These are phyloP conservation scores for Pythium sukuiense DNA, from an alignment of 352 stramenopile species.

Conservation along the genomic window DNA sequence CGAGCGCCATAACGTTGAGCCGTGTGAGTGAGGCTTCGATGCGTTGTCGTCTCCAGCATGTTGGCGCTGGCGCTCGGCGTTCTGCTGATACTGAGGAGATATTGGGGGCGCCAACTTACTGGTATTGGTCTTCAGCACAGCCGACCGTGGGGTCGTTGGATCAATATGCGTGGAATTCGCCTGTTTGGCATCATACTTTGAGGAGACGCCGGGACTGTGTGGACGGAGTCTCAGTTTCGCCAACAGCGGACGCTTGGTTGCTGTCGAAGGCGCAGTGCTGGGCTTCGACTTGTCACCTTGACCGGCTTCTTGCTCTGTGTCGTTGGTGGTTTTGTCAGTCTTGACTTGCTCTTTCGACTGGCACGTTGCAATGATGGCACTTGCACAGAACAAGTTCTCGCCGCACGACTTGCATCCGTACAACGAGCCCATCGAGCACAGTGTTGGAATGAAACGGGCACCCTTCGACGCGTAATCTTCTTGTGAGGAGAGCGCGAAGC, in stretches of 20 bases:
- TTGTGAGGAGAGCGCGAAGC: constrained; percentile 54
- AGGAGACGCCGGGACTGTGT: constrained; percentile 32
- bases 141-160: constrained; percentile 4
- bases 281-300: background rate
- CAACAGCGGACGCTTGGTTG: constrained; percentile 43
- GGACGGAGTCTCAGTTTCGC: constrained; percentile 56
- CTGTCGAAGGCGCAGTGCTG: background rate
- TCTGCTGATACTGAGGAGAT: constrained; percentile 4
- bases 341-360: constrained; percentile 2
- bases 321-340: background rate
- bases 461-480: constrained; percentile 9
- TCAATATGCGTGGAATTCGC: constrained; percentile 1
- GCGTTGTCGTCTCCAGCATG: background rate
- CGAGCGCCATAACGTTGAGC: constrained; percentile 10
- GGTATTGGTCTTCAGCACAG: constrained; percentile 3
- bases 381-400: constrained; percentile 63
- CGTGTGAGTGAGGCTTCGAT: background rate
- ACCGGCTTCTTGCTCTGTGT: background rate
- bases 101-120: background rate
- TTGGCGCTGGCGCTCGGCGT: background rate
- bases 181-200: background rate
- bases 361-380: constrained; percentile 40
- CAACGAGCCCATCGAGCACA: constrained; percentile 71
- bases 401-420: constrained; percentile 64
- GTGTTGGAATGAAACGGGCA: constrained; percentile 58